Percentiles rank a stretch among this genome's conserved stretches.
These are phyloP conservation scores for Annulohypoxylon maeteangense DNA, from an alignment of 495 filamentous ascomycete species.

Conservation along the genomic window DNA sequence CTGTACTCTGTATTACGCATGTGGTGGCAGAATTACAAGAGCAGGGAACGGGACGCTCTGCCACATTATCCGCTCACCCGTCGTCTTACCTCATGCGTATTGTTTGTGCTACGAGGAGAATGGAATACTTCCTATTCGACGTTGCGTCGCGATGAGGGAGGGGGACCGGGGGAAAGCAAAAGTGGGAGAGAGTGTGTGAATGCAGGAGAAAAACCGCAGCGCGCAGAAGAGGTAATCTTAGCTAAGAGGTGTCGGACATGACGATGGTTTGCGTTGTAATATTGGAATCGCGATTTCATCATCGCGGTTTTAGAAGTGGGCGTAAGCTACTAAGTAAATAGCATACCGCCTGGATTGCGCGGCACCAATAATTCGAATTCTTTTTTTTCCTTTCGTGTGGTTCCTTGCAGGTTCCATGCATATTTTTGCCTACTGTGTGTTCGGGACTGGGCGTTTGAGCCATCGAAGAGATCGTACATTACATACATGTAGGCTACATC, in stretches of 20 bases:
- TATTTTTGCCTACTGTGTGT: not conserved
- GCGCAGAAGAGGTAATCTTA: not conserved
- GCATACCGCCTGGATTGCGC: not conserved
- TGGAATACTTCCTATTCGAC: slow-evolving; percentile 6
- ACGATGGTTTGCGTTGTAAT: slow-evolving; percentile 8
- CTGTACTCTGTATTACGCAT: not conserved
- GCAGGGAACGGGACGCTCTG: not conserved
- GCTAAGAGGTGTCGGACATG: slow-evolving; percentile 4
- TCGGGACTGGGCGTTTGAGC: not conserved
- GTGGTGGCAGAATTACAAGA: not conserved
- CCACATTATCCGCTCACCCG: not conserved
- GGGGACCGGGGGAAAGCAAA: not conserved
- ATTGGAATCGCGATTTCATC: slow-evolving; percentile 3
- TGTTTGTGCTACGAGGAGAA: not conserved
- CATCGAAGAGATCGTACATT: not conserved
- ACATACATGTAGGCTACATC: slow-evolving; percentile 6
- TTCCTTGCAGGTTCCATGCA: slow-evolving; percentile 22
- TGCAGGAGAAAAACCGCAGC: not conserved
- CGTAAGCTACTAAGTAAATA: not conserved
- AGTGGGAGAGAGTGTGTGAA: not conserved
- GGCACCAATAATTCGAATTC: not conserved
- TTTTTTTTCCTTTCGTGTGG: not conserved
- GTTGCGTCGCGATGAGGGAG: not conserved
- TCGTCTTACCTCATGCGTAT: not conserved
- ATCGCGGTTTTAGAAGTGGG: not conserved